Evolutionary conservation across 495 filamentous ascomycete genomes (phyloP).

Genomic region (Aspergillus ostianus): DNA sequence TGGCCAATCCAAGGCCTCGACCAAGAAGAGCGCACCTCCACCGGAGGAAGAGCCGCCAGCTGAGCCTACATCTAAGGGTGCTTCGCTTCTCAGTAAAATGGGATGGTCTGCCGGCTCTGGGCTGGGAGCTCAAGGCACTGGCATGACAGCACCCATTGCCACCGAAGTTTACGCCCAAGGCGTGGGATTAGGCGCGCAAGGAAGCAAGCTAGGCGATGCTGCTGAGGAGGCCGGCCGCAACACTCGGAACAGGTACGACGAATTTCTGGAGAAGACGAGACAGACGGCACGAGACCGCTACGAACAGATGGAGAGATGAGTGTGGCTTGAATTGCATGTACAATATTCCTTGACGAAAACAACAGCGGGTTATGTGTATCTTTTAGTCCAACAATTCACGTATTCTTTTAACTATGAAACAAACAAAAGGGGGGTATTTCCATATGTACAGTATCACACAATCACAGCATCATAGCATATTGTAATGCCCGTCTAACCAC

Average conservation of each 20-base stretch:
- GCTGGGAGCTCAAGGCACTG: constrained; percentile 75
- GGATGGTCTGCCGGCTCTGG: constrained; percentile 81
- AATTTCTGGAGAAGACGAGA: constrained; percentile 75
- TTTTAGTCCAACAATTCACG: background rate
- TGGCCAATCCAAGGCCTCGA: constrained; percentile 57
- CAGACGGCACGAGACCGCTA: constrained; percentile 79
- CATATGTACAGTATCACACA: background rate
- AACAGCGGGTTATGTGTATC: background rate
- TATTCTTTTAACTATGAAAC: background rate
- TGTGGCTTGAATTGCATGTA: background rate
- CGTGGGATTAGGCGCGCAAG: constrained; percentile 82
- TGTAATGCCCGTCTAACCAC: background rate
- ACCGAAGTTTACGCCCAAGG: constrained; percentile 79
- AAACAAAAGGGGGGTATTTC: constrained; percentile 8
- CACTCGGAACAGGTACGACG: constrained; percentile 65
- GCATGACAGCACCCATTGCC: constrained; percentile 71
- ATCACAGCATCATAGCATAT: background rate
- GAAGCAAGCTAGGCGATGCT: constrained; percentile 81
- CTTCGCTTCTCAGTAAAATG: constrained; percentile 84
- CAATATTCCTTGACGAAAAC: background rate
- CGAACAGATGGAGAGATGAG: constrained; percentile 52
- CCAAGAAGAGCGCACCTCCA: constrained; percentile 32
- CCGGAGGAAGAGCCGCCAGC: constrained; percentile 34
- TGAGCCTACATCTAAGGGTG: constrained; percentile 70
- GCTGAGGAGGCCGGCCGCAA: constrained; percentile 72